Evolutionary conservation across 2,329 filamentous ascomycete genomes (phyloP).

Genomic region (Cordyceps pruinosa): DNA sequence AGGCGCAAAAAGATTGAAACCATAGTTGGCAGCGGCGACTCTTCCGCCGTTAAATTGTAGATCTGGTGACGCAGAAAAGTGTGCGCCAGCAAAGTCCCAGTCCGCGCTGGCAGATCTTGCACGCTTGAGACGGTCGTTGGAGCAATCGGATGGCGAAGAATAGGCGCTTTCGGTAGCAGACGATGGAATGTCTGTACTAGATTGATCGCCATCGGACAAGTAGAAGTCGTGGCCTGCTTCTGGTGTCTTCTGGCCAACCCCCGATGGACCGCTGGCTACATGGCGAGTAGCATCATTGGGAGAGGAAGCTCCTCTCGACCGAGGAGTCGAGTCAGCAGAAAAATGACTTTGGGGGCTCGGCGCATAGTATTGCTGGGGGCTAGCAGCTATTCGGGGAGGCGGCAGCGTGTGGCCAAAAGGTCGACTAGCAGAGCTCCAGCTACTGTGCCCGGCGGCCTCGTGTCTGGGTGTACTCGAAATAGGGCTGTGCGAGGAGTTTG

Average conservation of each 20-base stretch:
- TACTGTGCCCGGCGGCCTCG: not conserved
- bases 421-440: constrained; percentile 3
- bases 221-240: constrained; percentile 16
- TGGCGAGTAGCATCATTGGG: not conserved
- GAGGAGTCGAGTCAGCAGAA: not conserved
- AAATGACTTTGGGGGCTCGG: constrained; percentile 2
- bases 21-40: not conserved
- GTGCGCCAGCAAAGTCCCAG: constrained; percentile 20
- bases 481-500: constrained; percentile 2
- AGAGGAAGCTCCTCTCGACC: not conserved
- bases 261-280: not conserved
- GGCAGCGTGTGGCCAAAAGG: constrained; percentile 10
- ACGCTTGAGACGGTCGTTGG: constrained; percentile 22
- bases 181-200: constrained; percentile 34
- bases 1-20: not conserved
- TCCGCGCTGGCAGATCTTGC: constrained; percentile 23
- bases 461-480: constrained; percentile 12
- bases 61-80: not conserved
- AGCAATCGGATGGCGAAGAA: constrained; percentile 38
- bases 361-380: constrained; percentile 6
- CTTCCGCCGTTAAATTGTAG: not conserved
- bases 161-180: constrained; percentile 42
- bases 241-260: constrained; percentile 11
- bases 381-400: constrained; percentile 6
- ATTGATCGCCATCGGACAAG: constrained; percentile 18